A percentile compares a stretch with the other conserved stretches of the same genome.
phyloP scores from a whole-genome alignment of 345 rosid species.

The Lenwebbia sp. region DNA sequence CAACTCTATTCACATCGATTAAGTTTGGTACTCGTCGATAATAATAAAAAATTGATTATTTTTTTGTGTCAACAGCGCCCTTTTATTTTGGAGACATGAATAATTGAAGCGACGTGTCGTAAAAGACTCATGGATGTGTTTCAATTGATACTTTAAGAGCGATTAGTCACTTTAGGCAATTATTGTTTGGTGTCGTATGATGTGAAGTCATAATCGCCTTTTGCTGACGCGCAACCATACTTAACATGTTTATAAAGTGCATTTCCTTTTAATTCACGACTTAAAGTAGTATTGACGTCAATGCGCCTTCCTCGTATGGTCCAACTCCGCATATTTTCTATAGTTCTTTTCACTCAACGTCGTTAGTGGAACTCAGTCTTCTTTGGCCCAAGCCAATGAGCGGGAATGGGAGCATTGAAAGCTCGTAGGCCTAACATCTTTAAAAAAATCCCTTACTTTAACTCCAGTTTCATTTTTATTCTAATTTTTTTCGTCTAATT shows the following conservation, averaged over 20 bases:
- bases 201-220: not conserved
- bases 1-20: not conserved
- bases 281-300: not conserved
- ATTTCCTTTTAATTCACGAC: not conserved
- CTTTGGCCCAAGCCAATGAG: not conserved
- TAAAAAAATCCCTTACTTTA: too few relatives aligned
- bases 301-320: not conserved
- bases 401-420: not conserved
- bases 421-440: too few relatives aligned
- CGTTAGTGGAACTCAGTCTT: not conserved
- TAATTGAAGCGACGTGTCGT: not conserved
- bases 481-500: too few relatives aligned
- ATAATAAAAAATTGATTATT: not conserved
- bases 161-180: not conserved
- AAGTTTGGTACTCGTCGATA: fast-evolving
- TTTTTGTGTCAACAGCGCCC: not conserved
- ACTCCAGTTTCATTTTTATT: too few relatives aligned
- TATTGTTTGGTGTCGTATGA: not conserved
- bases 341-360: not conserved
- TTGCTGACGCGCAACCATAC: not conserved
- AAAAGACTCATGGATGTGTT: not conserved
- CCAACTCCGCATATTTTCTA: not conserved
- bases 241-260: not conserved
- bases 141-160: too few relatives aligned
- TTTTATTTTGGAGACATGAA: not conserved